phyloP scores from a whole-genome alignment of 805 yeast species.

The Spathaspora gorwiae region DNA sequence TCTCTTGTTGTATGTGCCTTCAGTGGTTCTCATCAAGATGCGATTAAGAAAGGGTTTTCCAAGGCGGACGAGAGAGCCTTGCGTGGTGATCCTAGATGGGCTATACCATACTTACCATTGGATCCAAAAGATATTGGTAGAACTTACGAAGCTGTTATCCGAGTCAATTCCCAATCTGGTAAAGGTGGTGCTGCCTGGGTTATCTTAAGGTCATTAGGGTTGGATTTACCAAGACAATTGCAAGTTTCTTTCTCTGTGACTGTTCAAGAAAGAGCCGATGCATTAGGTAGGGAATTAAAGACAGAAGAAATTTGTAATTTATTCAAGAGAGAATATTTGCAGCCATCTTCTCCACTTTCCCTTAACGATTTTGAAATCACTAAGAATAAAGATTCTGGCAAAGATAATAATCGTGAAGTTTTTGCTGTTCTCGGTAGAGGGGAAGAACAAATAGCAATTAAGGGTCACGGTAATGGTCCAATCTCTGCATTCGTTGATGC shows the following conservation, averaged over 20 bases:
- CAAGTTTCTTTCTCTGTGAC: conserved; percentile 64
- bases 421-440: conserved; percentile 33
- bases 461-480: conserved; percentile 75
- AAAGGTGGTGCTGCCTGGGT: conserved; percentile 89
- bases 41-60: conserved; percentile 62
- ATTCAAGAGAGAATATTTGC: conserved; percentile 53
- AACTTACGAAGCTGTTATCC: conserved; percentile 74
- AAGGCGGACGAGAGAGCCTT: conserved; percentile 44
- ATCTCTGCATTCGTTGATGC: conserved; percentile 71
- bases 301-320: conserved; percentile 58
- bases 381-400: conserved; percentile 20
- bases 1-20: conserved; percentile 75
- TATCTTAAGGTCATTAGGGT: conserved; percentile 61
- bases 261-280: conserved; percentile 64
- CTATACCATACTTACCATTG: conserved; percentile 71
- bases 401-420: conserved; percentile 37
- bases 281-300: conserved; percentile 64
- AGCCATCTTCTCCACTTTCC: conserved; percentile 21
- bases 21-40: conserved; percentile 71
- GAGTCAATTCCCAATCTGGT: conserved; percentile 85
- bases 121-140: conserved; percentile 81
- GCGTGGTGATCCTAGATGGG: conserved; percentile 44
- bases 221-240: conserved; percentile 68
- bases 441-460: conserved; percentile 23
- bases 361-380: conserved; percentile 46